Conservation (phyloP, 164 flowering plant genomes). For the Amborella trichopoda region DNA sequence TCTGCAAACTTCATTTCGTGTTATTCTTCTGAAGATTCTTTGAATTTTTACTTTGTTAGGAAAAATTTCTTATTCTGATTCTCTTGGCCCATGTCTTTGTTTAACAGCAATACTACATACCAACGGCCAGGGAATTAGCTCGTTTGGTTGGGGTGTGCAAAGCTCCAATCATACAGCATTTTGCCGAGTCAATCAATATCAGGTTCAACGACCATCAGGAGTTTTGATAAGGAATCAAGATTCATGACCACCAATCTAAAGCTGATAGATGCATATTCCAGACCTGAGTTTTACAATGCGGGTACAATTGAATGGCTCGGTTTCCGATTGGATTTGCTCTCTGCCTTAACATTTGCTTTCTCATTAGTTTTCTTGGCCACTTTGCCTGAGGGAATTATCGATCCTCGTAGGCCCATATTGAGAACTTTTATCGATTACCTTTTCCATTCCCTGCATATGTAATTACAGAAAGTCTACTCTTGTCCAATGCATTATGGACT, state of each 20-base stretch:
- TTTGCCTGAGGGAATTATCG: conserved; percentile 43
- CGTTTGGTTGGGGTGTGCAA: conserved; percentile 55
- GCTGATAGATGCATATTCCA: conserved; percentile 36
- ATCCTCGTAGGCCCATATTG: conserved; percentile 26
- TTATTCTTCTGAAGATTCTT: too few species aligned
- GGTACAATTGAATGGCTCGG: conserved; percentile 76
- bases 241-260: conserved; percentile 37
- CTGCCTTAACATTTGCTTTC: conserved; percentile 36
- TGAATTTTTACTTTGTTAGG: too few species aligned
- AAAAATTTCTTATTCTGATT: too few species aligned
- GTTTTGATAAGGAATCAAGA: conserved; percentile 55
- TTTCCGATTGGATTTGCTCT: conserved; percentile 57
- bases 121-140: conserved; percentile 67
- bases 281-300: conserved; percentile 50
- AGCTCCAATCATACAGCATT: conserved; percentile 77
- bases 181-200: conserved; percentile 71
- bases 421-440: background rate
- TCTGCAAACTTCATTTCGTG: too few species aligned
- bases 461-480: background rate
- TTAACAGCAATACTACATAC: conserved; percentile 61
- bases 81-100: too few species aligned
- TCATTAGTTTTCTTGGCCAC: conserved; percentile 14
- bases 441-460: background rate
- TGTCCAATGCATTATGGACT: background rate
- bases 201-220: conserved; percentile 65